Conservation (phyloP, 352 stramenopile genomes). For the Globisporangium mamillatum region DNA sequence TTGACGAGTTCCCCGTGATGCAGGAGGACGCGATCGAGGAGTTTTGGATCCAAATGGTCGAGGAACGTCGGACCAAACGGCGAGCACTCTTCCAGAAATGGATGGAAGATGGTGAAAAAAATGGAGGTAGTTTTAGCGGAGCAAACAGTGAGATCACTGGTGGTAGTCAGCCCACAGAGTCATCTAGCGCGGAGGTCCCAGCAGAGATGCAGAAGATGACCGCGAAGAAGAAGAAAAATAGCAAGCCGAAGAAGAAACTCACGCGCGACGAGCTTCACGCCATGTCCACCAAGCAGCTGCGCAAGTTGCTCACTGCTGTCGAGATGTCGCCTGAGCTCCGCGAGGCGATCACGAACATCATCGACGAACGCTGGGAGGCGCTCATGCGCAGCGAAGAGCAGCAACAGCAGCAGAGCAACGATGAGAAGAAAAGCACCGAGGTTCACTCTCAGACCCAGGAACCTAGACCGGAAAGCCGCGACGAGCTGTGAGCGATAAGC, state of each 20-base stretch:
- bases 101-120: conserved; percentile 18
- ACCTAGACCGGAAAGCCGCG: too few relatives aligned
- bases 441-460: not conserved
- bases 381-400: conserved; percentile 25
- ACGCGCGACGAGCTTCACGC: conserved; percentile 37
- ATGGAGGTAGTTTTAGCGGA: too few relatives aligned
- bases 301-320: conserved; percentile 29
- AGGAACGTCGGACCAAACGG: conserved; percentile 36
- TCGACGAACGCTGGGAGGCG: conserved; percentile 45
- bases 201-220: not conserved
- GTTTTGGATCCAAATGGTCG: conserved; percentile 78
- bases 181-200: not conserved
- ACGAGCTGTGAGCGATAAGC: not conserved
- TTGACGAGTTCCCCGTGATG: conserved; percentile 87
- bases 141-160: not conserved
- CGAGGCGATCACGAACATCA: conserved; percentile 36
- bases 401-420: not conserved
- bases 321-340: conserved; percentile 38
- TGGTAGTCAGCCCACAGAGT: not conserved
- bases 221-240: conserved; percentile 4
- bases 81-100: conserved; percentile 50
- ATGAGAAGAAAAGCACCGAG: not conserved
- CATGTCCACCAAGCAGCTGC: conserved; percentile 54
- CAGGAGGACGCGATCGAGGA: conserved; percentile 69
- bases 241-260: conserved; percentile 31